Conservation (phyloP, 345 rosid species). For the Brassica carinata region DNA sequence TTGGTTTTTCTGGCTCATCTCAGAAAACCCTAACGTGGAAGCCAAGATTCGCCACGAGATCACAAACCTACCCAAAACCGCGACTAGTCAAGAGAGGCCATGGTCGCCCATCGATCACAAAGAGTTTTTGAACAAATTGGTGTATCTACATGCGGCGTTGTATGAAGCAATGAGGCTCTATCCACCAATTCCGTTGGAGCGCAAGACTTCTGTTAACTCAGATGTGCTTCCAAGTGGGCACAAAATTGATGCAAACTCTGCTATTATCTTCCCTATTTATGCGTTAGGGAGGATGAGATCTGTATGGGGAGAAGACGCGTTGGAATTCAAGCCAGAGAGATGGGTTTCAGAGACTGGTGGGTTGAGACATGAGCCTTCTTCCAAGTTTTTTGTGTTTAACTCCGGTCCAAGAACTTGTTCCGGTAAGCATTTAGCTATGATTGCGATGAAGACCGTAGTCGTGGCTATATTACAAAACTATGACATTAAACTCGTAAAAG, state of each 20-base stretch:
- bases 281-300: slow-evolving; percentile 6
- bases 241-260: slow-evolving; percentile 8
- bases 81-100: neutral
- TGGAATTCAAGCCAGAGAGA: neutral
- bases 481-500: neutral
- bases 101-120: neutral
- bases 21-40: neutral
- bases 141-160: slow-evolving; percentile 40
- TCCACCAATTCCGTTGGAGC: slow-evolving; percentile 31
- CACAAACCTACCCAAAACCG: neutral
- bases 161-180: slow-evolving; percentile 40
- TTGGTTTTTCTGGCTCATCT: neutral
- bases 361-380: neutral
- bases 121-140: neutral
- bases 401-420: neutral
- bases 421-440: neutral
- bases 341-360: neutral
- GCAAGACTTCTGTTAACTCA: neutral
- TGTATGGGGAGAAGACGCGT: neutral
- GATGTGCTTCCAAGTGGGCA: slow-evolving; percentile 45
- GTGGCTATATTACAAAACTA: neutral
- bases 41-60: neutral
- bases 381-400: neutral
- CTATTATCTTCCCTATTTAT: slow-evolving; percentile 8
- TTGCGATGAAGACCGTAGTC: neutral